Percentiles rank a stretch among this genome's conserved stretches.
phyloP scores from a whole-genome alignment of 352 stramenopile genomes.

The Pseudoperonospora humuli region DNA sequence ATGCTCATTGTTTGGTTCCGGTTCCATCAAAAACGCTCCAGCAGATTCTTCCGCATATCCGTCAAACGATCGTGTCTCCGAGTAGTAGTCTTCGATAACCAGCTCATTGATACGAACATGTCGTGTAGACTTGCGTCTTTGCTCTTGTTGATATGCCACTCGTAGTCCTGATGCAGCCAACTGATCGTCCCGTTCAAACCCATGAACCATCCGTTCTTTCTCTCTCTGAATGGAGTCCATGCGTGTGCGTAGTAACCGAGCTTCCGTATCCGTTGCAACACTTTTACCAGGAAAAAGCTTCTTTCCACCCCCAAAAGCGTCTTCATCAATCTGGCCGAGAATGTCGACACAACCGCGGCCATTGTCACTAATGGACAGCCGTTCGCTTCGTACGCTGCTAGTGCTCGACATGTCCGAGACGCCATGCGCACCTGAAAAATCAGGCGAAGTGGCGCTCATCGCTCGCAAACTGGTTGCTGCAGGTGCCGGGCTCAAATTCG shows the following conservation, averaged over 20 bases:
- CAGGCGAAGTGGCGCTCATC: conserved; percentile 14
- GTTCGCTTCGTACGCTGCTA: conserved; percentile 22
- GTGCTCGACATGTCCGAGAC: conserved; percentile 16
- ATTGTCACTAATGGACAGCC: conserved; percentile 13
- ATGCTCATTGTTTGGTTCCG: conserved; percentile 11
- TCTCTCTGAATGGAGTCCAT: conserved; percentile 72
- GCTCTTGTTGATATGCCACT: conserved; percentile 36
- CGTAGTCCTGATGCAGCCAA: conserved; percentile 49
- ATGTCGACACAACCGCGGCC: conserved; percentile 35
- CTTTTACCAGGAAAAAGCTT: conserved; percentile 57
- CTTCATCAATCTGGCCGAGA: conserved; percentile 70
- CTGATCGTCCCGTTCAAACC: conserved; percentile 37
- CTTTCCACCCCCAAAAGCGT: conserved; percentile 60
- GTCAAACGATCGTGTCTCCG: conserved; percentile 21
- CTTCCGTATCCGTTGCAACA: conserved; percentile 72
- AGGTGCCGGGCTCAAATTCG: conserved; percentile 45
- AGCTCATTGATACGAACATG: conserved; percentile 72
- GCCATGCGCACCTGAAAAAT: conserved; percentile 4
- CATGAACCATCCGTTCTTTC: conserved; percentile 52
- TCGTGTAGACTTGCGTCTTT: conserved; percentile 30
- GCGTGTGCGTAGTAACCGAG: conserved; percentile 63
- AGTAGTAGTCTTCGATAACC: conserved; percentile 84
- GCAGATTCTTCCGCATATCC: conserved; percentile 17
- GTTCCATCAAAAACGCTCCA: conserved; percentile 53
- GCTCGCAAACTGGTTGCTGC: conserved; percentile 16